Percentiles rank a stretch among this genome's conserved stretches.
Evolutionary conservation across 2,329 filamentous ascomycete species (phyloP).

Genomic region (Fusarium xyrophilum): DNA sequence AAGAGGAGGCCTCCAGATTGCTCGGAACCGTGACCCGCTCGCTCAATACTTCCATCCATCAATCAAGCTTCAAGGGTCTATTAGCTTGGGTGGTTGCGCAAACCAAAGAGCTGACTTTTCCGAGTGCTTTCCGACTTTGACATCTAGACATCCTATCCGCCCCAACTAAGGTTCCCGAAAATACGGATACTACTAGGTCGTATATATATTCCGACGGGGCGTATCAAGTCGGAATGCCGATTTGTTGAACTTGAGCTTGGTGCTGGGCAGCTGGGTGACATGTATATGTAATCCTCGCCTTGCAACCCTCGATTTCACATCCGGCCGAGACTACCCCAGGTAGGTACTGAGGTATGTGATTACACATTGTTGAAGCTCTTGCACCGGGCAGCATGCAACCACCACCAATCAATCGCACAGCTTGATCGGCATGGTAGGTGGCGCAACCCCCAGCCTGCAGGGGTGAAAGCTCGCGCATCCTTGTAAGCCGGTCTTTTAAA

Average conservation of each 20-base stretch:
- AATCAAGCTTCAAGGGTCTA: not conserved
- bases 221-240: not conserved
- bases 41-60: not conserved
- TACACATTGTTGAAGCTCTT: not conserved
- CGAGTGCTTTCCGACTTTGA: constrained; percentile 7
- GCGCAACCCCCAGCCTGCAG: not conserved
- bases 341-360: not conserved
- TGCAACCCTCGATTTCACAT: not conserved
- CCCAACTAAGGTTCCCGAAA: not conserved
- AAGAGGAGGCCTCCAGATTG: constrained; percentile 29
- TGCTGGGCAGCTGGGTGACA: constrained; percentile 2
- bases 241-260: not conserved
- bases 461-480: not conserved
- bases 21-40: not conserved
- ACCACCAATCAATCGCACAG: not conserved
- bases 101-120: not conserved
- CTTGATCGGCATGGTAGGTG: not conserved
- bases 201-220: not conserved
- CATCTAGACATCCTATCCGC: constrained; percentile 1
- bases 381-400: not conserved
- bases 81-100: not conserved
- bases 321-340: not conserved
- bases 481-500: not conserved
- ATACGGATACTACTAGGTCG: not conserved
- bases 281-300: not conserved